phyloP scores from a whole-genome alignment of 2,329 filamentous ascomycete genomes.

The Fusarium aywerte region DNA sequence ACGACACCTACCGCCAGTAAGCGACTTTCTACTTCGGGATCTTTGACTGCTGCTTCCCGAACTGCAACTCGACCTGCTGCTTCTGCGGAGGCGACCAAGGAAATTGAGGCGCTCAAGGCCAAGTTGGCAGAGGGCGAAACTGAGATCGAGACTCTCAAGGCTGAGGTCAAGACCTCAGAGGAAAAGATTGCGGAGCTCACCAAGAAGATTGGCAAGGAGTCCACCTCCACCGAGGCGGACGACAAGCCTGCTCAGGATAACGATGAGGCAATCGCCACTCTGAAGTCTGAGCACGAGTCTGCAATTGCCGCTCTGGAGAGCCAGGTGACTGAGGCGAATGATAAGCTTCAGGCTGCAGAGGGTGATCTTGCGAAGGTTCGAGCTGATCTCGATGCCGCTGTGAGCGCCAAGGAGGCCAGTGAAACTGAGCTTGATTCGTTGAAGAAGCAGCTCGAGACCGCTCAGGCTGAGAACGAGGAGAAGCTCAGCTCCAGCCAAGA shows the following conservation, averaged over 20 bases:
- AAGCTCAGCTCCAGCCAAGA: constrained; percentile 50
- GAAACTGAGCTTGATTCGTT: constrained; percentile 60
- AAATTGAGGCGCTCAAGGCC: constrained; percentile 68
- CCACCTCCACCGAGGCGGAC: constrained; percentile 52
- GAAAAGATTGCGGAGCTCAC: constrained; percentile 66
- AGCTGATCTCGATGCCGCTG: constrained; percentile 60
- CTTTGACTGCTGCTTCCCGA: constrained; percentile 52
- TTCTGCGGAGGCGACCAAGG: constrained; percentile 60
- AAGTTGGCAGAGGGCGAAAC: constrained; percentile 68
- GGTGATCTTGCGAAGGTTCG: constrained; percentile 63
- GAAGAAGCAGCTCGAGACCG: constrained; percentile 61
- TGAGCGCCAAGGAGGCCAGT: constrained; percentile 60
- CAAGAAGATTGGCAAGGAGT: constrained; percentile 60
- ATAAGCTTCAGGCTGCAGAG: constrained; percentile 64
- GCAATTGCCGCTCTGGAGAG: constrained; percentile 60
- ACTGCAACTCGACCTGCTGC: constrained; percentile 55
- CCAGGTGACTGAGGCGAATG: constrained; percentile 60
- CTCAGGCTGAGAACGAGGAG: constrained; percentile 50
- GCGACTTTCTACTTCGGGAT: constrained; percentile 64
- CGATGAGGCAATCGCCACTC: constrained; percentile 56
- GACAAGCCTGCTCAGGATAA: constrained; percentile 57
- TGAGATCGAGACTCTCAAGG: constrained; percentile 67
- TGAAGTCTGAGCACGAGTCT: constrained; percentile 63
- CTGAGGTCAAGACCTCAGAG: constrained; percentile 65
- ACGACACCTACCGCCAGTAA: constrained; percentile 61